Evolutionary conservation across 208 protist species (phyloP).

Genomic region (Acanthamoeba royreba): DNA sequence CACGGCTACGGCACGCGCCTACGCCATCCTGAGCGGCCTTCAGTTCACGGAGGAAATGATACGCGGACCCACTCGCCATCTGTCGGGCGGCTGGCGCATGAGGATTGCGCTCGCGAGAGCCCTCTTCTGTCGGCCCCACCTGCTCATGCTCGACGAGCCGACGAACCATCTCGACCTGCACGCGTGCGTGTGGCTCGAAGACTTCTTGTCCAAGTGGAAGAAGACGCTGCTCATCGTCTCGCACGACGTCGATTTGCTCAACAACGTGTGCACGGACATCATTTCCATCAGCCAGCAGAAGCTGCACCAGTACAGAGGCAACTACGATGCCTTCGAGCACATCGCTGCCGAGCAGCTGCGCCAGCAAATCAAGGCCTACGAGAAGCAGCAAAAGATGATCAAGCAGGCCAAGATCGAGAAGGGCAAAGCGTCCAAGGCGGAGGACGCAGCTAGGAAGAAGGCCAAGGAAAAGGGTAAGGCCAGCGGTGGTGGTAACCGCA

Average conservation of each 20-base stretch:
- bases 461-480: conserved; percentile 22
- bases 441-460: conserved; percentile 34
- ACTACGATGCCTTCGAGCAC: conserved; percentile 77
- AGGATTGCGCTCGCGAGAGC: conserved; percentile 90
- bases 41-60: conserved; percentile 95
- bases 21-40: conserved; percentile 82
- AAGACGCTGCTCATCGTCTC: conserved; percentile 94
- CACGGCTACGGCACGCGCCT: conserved; percentile 84
- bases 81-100: conserved; percentile 97
- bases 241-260: conserved; percentile 95
- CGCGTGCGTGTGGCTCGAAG: conserved; percentile 94
- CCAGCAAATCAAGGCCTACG: conserved; percentile 70
- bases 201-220: conserved; percentile 92
- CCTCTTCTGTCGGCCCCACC: conserved; percentile 37
- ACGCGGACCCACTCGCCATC: conserved; percentile 70
- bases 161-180: conserved; percentile 97
- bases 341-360: conserved; percentile 56
- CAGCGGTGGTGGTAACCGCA: conserved; percentile 5
- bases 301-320: conserved; percentile 76
- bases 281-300: conserved; percentile 76
- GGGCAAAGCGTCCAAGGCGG: conserved; percentile 42
- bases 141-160: conserved; percentile 79
- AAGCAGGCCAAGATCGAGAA: conserved; percentile 45
- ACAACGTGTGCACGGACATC: conserved; percentile 86
- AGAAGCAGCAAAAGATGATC: conserved; percentile 77